Base-by-base conservation (phyloP, 192 early-diverging fungal species). In the Coemansia guatemalensis region DNA sequence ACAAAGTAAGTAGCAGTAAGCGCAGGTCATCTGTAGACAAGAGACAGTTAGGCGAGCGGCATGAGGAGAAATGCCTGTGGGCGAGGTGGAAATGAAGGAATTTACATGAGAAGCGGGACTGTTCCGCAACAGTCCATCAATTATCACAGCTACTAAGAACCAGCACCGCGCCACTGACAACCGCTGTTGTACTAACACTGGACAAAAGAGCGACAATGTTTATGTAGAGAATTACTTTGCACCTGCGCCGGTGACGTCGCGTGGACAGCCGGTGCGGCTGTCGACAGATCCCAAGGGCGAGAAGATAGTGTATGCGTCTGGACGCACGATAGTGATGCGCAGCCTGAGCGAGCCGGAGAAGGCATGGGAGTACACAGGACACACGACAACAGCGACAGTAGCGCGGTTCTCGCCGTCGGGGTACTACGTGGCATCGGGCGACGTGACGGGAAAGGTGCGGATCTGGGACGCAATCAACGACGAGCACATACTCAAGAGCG, bases 381-480 rank as follows among this genome's bases (percentile, higher is more conserved):
- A 99, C 73, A 83, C 83, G 5, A 77, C 82, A 48, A 68, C 85
- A 55, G 85, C 90, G 1, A 95, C 91, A 5, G 94, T 95, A 24
- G 97, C 97, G 7, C 82, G 88, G 29, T 96, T 93, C 67, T 84
- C 94, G 30, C 94, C 97, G 3, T 91, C 88, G 63, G 95, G 97
- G 51, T 95, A 88, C 81, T 99, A 97, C 81, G 90, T 97, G 56
- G 95, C 95, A 1, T 97, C 95, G 39, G 97, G 92, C 67, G 95
- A 93, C 90, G 82, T 50, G n/a, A 17, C 24, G 5, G 97, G 97
- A 39, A 95, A 93, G 71, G 87, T 99, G 48, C 86, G 94, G 32
- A 89, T 99, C 48, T 99, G 97, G 97, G 97, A 96, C 66, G 85
- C 92, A 18, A 77, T 89, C 4, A 85, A 88, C 62, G 86, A 83